A percentile compares a stretch with the other conserved stretches of the same genome.
Conservation (phyloP, 2,329 filamentous ascomycete species). For the Nectriaceae sp. region DNA sequence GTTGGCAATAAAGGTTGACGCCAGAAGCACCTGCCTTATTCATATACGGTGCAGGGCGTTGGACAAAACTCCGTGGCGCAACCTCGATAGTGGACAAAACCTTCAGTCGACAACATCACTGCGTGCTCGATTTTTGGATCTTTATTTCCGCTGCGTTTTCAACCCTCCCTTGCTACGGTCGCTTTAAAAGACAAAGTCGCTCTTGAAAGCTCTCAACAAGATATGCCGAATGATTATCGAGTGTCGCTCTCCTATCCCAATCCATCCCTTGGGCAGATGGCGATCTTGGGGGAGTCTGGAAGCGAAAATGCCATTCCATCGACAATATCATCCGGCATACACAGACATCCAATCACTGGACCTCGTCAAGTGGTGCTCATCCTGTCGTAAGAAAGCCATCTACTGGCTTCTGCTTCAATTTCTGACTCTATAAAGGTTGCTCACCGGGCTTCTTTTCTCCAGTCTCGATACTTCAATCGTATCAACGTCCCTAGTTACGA, state of each 20-base stretch:
- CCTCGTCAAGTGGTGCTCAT: constrained; percentile 36
- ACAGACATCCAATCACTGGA: constrained; percentile 25
- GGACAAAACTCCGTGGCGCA: no score
- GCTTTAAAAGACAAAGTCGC: no score
- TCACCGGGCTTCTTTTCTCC: constrained; percentile 57
- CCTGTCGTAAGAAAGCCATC: constrained; percentile 31
- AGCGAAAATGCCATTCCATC: constrained; percentile 4
- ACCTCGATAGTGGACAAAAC: no score
- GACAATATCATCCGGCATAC: constrained; percentile 15
- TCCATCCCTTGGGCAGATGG: constrained; percentile 33
- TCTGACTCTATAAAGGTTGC: constrained; percentile 41
- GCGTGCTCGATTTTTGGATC: no score
- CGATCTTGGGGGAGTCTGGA: constrained; percentile 12
- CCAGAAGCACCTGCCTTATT: no score
- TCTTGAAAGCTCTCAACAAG: no score
- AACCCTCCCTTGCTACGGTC: no score
- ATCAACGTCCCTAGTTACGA: constrained; percentile 58
- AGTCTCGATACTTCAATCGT: constrained; percentile 60
- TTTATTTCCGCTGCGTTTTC: no score
- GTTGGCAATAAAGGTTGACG: no score
- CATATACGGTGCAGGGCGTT: no score
- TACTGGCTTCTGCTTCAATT: neutral
- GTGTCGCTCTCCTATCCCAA: constrained; percentile 38
- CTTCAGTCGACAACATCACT: no score
- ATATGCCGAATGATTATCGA: constrained; percentile 30